These are phyloP conservation scores for Claviceps maximensis DNA, from an alignment of 2,329 filamentous ascomycete genomes.

Conservation along the genomic window DNA sequence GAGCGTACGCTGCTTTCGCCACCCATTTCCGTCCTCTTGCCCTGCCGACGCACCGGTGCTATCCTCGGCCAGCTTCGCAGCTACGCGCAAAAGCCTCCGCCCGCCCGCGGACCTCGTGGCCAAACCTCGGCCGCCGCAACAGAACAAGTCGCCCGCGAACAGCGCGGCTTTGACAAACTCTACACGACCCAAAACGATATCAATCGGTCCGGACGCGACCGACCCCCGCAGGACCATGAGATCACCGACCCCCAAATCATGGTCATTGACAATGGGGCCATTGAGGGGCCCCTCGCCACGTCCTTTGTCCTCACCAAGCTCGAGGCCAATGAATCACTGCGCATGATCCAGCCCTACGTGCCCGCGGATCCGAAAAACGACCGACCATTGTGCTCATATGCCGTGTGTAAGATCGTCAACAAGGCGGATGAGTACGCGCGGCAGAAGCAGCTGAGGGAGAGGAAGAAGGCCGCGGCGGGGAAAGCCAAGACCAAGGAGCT, in stretches of 20 bases:
- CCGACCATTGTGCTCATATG: constrained; percentile 19
- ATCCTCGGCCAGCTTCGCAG: neutral
- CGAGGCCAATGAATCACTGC: constrained; percentile 25
- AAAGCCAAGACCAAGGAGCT: constrained; percentile 52
- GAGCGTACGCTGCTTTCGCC: neutral
- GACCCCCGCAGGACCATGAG: constrained; percentile 29
- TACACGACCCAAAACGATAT: constrained; percentile 23
- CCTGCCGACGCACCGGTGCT: neutral
- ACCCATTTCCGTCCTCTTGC: neutral
- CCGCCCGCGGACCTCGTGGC: neutral
- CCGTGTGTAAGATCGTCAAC: constrained; percentile 60
- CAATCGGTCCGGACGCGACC: constrained; percentile 21
- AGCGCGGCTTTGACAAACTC: constrained; percentile 18
- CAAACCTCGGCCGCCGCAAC: neutral
- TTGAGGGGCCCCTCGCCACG: constrained; percentile 26
- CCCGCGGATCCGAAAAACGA: constrained; percentile 15
- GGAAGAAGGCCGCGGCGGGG: constrained; percentile 27
- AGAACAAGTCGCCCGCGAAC: constrained; percentile 9
- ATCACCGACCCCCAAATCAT: constrained; percentile 30
- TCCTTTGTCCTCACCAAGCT: constrained; percentile 26
- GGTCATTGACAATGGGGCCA: constrained; percentile 25
- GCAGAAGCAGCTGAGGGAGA: constrained; percentile 28
- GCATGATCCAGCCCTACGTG: constrained; percentile 27
- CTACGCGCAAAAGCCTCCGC: neutral
- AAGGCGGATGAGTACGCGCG: constrained; percentile 36